These are phyloP conservation scores for Suhomyces atakaporum DNA, from an alignment of 1,139 yeast species.

Conservation along the genomic window DNA sequence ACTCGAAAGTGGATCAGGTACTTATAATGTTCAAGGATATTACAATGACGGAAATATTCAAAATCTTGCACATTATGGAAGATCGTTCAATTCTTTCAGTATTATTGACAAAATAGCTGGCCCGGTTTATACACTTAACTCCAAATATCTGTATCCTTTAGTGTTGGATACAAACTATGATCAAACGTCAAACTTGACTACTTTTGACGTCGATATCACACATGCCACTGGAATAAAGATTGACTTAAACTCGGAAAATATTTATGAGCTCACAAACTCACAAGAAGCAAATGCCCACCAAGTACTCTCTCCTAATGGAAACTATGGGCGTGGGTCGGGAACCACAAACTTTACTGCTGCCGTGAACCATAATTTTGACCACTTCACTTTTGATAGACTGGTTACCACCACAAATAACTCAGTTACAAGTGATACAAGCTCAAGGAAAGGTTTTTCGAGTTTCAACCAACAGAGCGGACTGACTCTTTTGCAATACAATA, in stretches of 20 bases:
- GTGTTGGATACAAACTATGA: slow-evolving; percentile 3
- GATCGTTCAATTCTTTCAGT: slow-evolving; percentile 20
- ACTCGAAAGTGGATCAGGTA: slow-evolving; percentile 28
- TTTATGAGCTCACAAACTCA: slow-evolving; percentile 20
- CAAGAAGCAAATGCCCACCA: slow-evolving; percentile 53
- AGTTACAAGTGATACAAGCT: slow-evolving; percentile 1
- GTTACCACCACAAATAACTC: slow-evolving; percentile 1
- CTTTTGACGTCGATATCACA: slow-evolving; percentile 11
- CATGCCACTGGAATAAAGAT: slow-evolving; percentile 14
- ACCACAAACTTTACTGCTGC: slow-evolving; percentile 36
- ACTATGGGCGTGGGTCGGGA: slow-evolving; percentile 50
- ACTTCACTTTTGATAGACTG: slow-evolving; percentile 3
- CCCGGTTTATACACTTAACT: slow-evolving; percentile 19
- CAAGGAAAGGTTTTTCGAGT: slow-evolving; percentile 1
- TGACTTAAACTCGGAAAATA: slow-evolving; percentile 20
- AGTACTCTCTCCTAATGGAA: slow-evolving; percentile 48
- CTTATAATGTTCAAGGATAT: slow-evolving; percentile 37
- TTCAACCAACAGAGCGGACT: neutral
- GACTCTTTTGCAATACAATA: slow-evolving; percentile 2
- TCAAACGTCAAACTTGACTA: neutral
- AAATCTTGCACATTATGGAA: slow-evolving; percentile 31
- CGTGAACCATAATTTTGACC: neutral
- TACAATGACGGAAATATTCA: slow-evolving; percentile 33
- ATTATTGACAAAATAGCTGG: slow-evolving; percentile 19
- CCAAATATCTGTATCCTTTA: slow-evolving; percentile 19